Conservation (phyloP, 129 eudicot genomes). For the Helichrysum umbraculigerum region DNA sequence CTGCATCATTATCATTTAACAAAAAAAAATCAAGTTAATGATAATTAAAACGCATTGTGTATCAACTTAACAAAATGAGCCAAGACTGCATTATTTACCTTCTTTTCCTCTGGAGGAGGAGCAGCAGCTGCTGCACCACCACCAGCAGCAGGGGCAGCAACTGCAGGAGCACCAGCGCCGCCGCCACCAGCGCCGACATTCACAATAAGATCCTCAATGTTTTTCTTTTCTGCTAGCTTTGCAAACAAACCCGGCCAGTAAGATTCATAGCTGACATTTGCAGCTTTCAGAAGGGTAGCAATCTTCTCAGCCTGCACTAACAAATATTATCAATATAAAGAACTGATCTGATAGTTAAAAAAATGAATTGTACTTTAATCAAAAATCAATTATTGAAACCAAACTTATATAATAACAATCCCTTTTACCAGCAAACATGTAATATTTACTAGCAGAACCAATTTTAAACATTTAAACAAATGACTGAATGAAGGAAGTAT, state of each 20-base stretch:
- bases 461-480: not conserved
- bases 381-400: no score
- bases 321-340: not conserved
- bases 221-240: slow-evolving; percentile 62
- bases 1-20: slow-evolving; percentile 27
- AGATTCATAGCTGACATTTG: slow-evolving; percentile 41
- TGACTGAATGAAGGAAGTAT: no score
- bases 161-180: slow-evolving; percentile 40
- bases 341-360: no score
- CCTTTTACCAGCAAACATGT: no score
- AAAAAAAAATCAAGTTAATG: no score
- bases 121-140: slow-evolving; percentile 41
- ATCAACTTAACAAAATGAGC: not conserved
- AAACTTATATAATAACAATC: no score
- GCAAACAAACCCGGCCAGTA: slow-evolving; percentile 71
- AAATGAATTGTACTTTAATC: no score
- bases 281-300: slow-evolving; percentile 49
- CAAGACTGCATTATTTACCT: slow-evolving; percentile 21
- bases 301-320: slow-evolving; percentile 52
- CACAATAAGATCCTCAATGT: slow-evolving; percentile 50
- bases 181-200: slow-evolving; percentile 65
- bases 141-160: slow-evolving; percentile 41
- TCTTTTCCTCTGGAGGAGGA: slow-evolving; percentile 47
- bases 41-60: not conserved
- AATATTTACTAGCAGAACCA: not conserved